phyloP scores from a whole-genome alignment of 768 basidiomycete genomes.

The Sporobolomyces roseus region DNA sequence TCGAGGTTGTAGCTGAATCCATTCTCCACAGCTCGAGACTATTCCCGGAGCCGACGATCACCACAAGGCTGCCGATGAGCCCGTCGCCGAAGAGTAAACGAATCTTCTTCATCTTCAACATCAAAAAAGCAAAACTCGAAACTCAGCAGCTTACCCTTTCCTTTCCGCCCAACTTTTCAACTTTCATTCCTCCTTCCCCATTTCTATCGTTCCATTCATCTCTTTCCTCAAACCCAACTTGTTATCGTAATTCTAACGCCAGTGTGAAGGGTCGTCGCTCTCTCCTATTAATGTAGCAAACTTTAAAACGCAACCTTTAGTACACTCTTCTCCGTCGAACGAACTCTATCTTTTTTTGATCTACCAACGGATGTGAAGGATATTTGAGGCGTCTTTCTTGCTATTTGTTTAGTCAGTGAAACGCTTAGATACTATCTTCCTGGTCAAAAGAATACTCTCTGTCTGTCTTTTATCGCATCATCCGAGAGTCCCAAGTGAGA shows the following conservation, averaged over 20 bases:
- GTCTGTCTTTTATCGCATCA: background rate
- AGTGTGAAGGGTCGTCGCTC: slow-evolving; percentile 16
- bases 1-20: too few species aligned
- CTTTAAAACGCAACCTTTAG: too few species aligned
- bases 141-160: too few species aligned
- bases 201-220: slow-evolving; percentile 1
- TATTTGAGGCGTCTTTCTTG: slow-evolving; percentile 1
- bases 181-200: background rate
- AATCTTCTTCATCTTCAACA: too few species aligned
- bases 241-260: slow-evolving; percentile 19
- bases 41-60: slow-evolving; percentile 39
- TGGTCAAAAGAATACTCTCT: background rate
- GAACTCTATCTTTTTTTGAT: too few species aligned
- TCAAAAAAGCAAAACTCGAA: too few species aligned
- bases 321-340: slow-evolving; percentile 20
- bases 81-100: slow-evolving; percentile 21
- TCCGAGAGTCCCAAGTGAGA: too few species aligned
- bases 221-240: background rate
- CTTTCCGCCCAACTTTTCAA: background rate
- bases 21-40: slow-evolving; percentile 14
- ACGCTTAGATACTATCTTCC: slow-evolving; percentile 16
- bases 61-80: slow-evolving; percentile 39
- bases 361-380: slow-evolving; percentile 19
- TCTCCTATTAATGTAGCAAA: slow-evolving; percentile 1
- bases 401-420: slow-evolving; percentile 12